Percentiles rank a stretch among this genome's conserved stretches.
Evolutionary conservation across 306 rosid species (phyloP).

Genomic region (Clitoria ternatea): DNA sequence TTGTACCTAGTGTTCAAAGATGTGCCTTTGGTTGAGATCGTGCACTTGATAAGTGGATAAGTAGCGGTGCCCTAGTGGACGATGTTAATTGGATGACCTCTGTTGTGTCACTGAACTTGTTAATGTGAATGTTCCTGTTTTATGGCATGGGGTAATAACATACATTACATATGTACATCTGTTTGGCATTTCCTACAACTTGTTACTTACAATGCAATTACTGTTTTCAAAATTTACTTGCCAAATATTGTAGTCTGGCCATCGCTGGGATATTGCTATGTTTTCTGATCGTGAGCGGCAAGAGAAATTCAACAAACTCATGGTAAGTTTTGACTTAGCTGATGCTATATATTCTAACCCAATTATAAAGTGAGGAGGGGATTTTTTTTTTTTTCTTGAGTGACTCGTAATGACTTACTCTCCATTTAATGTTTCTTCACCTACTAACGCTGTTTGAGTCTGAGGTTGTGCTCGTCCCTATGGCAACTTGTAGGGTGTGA

Average conservation of each 20-base stretch:
- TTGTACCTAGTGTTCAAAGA: not conserved
- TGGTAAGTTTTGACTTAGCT: slow-evolving; percentile 53
- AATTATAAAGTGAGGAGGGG: slow-evolving; percentile 9
- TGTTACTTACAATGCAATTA: slow-evolving; percentile 24
- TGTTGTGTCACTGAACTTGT: not conserved
- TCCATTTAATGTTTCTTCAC: slow-evolving; percentile 45
- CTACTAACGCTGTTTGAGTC: slow-evolving; percentile 98
- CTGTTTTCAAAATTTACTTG: slow-evolving; percentile 19
- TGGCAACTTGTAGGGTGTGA: slow-evolving; percentile 99
- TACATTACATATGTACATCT: not conserved
- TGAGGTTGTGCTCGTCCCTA: slow-evolving; percentile 98
- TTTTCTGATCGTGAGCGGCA: slow-evolving; percentile 87
- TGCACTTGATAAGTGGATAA: not conserved
- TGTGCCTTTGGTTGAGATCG: not conserved
- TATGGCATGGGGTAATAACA: not conserved
- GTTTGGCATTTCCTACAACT: slow-evolving; percentile 8
- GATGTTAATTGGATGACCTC: slow-evolving; percentile 17
- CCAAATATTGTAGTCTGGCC: slow-evolving; percentile 58
- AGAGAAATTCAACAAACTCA: slow-evolving; percentile 98
- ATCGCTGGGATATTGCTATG: slow-evolving; percentile 72
- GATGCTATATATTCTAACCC: not conserved
- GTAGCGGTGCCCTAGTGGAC: not conserved
- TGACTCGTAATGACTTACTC: no score
- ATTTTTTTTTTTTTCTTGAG: slow-evolving; percentile 35
- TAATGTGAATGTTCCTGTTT: not conserved